A percentile compares a stretch with the other conserved stretches of the same genome.
phyloP scores from a whole-genome alignment of 371 early-diverging fungal species.

The Cokeromyces recurvatus region DNA sequence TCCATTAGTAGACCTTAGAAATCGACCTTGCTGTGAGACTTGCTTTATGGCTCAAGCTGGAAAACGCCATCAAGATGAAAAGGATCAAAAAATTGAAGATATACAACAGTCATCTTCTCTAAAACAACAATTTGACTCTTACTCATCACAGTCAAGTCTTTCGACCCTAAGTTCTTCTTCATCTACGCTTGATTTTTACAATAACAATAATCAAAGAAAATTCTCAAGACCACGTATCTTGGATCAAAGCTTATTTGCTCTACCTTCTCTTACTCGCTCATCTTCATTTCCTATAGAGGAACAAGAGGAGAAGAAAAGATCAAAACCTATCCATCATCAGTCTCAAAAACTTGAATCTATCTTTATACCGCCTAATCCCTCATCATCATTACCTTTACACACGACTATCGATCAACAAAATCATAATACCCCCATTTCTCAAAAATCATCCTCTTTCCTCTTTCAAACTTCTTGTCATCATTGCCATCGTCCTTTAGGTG shows the following conservation, averaged over 20 bases:
- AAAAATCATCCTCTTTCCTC: neutral
- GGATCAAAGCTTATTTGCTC: slow-evolving; percentile 7
- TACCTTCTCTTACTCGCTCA: slow-evolving; percentile 9
- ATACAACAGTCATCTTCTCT: neutral
- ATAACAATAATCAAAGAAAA: too few relatives aligned
- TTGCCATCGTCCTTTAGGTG: slow-evolving; percentile 25
- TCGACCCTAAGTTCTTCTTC: slow-evolving; percentile 2
- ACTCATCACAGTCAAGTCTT: slow-evolving; percentile 5
- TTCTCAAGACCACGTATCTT: slow-evolving; percentile 3
- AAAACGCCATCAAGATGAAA: neutral
- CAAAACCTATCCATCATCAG: neutral
- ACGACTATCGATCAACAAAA: neutral
- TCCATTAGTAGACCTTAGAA: slow-evolving; percentile 57
- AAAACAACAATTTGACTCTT: slow-evolving; percentile 2
- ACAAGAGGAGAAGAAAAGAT: slow-evolving; percentile 1
- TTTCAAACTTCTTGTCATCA: slow-evolving; percentile 18
- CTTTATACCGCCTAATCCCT: slow-evolving; percentile 2
- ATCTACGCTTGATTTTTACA: too few relatives aligned
- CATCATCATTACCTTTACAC: neutral
- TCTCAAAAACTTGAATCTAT: neutral
- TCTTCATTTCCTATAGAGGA: slow-evolving; percentile 18
- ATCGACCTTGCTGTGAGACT: slow-evolving; percentile 61
- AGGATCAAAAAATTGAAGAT: neutral
- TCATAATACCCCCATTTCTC: neutral
- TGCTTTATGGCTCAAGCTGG: slow-evolving; percentile 51